Conservation (phyloP, 2,329 filamentous ascomycete species). For the Juglanconis oblonga region DNA sequence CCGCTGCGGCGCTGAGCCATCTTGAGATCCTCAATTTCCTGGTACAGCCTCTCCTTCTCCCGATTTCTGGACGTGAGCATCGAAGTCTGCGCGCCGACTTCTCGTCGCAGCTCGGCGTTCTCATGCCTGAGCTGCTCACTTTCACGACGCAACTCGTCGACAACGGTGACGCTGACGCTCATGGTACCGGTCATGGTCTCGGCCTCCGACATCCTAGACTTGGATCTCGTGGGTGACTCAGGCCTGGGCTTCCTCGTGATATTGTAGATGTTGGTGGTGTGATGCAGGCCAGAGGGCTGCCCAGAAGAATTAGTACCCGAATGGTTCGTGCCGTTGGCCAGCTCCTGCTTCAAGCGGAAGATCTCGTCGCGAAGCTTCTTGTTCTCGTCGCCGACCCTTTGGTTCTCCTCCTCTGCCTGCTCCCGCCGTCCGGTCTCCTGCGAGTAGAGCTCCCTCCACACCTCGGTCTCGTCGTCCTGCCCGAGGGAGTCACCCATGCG, state of each 20-base stretch:
- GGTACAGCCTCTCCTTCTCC: slow-evolving; percentile 90
- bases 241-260: slow-evolving; percentile 53
- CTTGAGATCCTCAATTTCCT: slow-evolving; percentile 96
- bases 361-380: slow-evolving; percentile 80
- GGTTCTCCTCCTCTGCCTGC: slow-evolving; percentile 86
- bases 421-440: slow-evolving; percentile 87
- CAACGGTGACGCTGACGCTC: slow-evolving; percentile 56
- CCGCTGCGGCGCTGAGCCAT: slow-evolving; percentile 75
- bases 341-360: slow-evolving; percentile 65
- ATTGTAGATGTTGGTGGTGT: slow-evolving; percentile 66
- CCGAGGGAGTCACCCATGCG: slow-evolving; percentile 26
- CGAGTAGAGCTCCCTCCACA: slow-evolving; percentile 60
- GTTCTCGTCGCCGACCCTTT: slow-evolving; percentile 76
- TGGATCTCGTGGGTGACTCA: slow-evolving; percentile 47
- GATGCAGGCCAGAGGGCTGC: slow-evolving; percentile 38
- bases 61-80: slow-evolving; percentile 96
- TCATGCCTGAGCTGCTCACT: slow-evolving; percentile 81
- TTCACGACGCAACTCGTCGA: slow-evolving; percentile 71
- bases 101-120: slow-evolving; percentile 85
- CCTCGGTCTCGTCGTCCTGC: slow-evolving; percentile 38
- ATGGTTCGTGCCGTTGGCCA: slow-evolving; percentile 30
- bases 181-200: slow-evolving; percentile 51
- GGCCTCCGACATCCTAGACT: slow-evolving; percentile 47
- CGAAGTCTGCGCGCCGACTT: slow-evolving; percentile 92
- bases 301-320: slow-evolving; percentile 19